These are phyloP conservation scores for Agroathelia rolfsii DNA, from an alignment of 1,284 basidiomycete genomes.

Conservation along the genomic window DNA sequence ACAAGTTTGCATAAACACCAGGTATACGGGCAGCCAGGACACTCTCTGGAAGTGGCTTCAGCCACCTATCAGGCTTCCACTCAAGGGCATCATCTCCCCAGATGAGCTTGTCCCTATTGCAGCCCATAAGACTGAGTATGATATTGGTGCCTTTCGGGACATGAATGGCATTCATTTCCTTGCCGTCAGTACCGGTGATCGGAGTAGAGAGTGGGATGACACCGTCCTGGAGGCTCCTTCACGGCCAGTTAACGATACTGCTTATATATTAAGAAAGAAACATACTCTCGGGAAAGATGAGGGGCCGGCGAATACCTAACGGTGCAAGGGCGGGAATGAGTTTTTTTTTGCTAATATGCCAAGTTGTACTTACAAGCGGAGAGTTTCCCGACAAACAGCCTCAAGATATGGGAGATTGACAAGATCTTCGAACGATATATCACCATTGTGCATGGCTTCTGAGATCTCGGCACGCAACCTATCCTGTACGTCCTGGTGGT, in stretches of 20 bases:
- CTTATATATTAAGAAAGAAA: too few species aligned
- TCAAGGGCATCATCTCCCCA: conserved; percentile 27
- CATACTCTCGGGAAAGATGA: too few species aligned
- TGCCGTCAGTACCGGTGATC: conserved; percentile 17
- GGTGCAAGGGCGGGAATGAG: too few species aligned
- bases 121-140: conserved; percentile 17
- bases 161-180: conserved; percentile 16
- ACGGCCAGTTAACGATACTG: too few species aligned
- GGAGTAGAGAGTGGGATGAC: conserved; percentile 15
- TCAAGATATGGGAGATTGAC: conserved; percentile 27
- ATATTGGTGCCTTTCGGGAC: conserved; percentile 18
- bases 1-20: conserved; percentile 17
- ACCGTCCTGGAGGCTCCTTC: too few species aligned
- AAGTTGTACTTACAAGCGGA: conserved; percentile 20
- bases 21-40: conserved; percentile 15
- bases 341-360: too few species aligned
- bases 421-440: conserved; percentile 26
- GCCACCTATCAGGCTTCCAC: conserved; percentile 27
- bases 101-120: conserved; percentile 20
- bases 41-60: conserved; percentile 17
- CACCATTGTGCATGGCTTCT: conserved; percentile 13
- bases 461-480: conserved; percentile 26
- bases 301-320: too few species aligned
- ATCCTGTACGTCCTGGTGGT: conserved; percentile 23
- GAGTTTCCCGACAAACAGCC: conserved; percentile 28